phyloP scores from a whole-genome alignment of 495 filamentous ascomycete species.

The Penicillium dipodomyicola region DNA sequence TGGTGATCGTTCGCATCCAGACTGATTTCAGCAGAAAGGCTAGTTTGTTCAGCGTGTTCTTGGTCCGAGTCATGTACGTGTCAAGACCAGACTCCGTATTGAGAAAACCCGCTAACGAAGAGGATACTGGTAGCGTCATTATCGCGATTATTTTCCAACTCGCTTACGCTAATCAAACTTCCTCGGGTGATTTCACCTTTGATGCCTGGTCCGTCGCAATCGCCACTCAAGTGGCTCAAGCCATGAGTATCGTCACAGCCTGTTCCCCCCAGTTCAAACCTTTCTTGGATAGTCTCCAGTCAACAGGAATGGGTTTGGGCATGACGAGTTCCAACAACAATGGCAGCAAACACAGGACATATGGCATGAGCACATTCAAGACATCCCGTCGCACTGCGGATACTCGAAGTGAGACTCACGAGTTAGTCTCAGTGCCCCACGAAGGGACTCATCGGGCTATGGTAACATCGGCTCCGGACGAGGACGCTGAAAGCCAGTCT shows the following conservation, averaged over 20 bases:
- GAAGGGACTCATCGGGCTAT: constrained; percentile 10
- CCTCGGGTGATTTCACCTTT: constrained; percentile 22
- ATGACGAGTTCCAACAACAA: constrained; percentile 17
- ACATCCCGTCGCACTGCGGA: constrained; percentile 9
- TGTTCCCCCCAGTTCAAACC: constrained; percentile 49
- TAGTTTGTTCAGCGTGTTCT: constrained; percentile 33
- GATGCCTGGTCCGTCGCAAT: constrained; percentile 32
- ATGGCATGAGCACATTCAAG: constrained; percentile 14
- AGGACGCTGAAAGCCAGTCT: constrained; percentile 30
- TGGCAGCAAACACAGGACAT: constrained; percentile 18
- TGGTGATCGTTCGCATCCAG: constrained; percentile 38
- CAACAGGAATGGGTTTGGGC: constrained; percentile 41
- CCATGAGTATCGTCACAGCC: constrained; percentile 41
- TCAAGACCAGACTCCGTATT: background rate
- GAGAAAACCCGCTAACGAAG: background rate
- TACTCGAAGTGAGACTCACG: constrained; percentile 19
- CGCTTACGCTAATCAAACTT: constrained; percentile 21
- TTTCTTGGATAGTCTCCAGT: constrained; percentile 44
- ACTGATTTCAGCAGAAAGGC: constrained; percentile 32
- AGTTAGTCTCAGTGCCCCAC: constrained; percentile 17
- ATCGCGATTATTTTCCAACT: constrained; percentile 36
- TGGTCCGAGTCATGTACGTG: constrained; percentile 38
- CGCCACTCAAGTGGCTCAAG: constrained; percentile 37
- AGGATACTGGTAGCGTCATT: constrained; percentile 25
- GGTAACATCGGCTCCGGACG: constrained; percentile 22